phyloP scores from a whole-genome alignment of 352 stramenopile genomes.

The Phytophthora hybrid region DNA sequence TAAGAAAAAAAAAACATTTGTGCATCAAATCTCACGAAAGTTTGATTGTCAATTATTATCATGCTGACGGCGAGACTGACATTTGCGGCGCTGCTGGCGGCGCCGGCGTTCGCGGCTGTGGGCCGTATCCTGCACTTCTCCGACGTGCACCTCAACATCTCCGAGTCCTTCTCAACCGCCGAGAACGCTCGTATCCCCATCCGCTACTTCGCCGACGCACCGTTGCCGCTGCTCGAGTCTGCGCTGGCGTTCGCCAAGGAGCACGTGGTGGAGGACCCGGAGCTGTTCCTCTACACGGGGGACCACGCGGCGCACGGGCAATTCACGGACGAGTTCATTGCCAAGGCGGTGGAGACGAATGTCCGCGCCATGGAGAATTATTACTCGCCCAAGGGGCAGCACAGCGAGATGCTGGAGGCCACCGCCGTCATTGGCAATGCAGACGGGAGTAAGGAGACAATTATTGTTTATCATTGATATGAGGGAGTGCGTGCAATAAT shows the following conservation, averaged over 20 bases:
- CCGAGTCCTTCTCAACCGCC: constrained; percentile 40
- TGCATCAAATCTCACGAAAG: background rate
- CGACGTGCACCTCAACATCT: constrained; percentile 88
- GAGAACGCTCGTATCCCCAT: constrained; percentile 53
- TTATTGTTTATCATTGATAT: background rate
- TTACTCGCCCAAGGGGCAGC: constrained; percentile 47
- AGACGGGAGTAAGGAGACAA: constrained; percentile 61
- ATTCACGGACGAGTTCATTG: constrained; percentile 71
- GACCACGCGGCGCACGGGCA: constrained; percentile 77
- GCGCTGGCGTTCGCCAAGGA: constrained; percentile 71
- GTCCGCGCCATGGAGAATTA: constrained; percentile 76
- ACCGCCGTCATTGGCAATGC: constrained; percentile 87
- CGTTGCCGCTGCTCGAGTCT: constrained; percentile 70
- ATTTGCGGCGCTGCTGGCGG: constrained; percentile 6
- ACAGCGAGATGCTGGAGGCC: constrained; percentile 42
- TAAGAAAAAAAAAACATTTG: background rate
- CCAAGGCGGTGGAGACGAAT: constrained; percentile 69
- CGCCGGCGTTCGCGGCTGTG: constrained; percentile 13
- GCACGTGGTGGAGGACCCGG: constrained; percentile 58
- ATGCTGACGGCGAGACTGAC: constrained; percentile 8
- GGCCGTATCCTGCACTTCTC: constrained; percentile 83
- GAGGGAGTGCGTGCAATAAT: background rate
- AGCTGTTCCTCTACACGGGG: constrained; percentile 86
- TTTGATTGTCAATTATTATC: background rate
- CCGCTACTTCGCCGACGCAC: constrained; percentile 63